Conservation (phyloP, 495 filamentous ascomycete genomes). For the Jackrogersella minutella region DNA sequence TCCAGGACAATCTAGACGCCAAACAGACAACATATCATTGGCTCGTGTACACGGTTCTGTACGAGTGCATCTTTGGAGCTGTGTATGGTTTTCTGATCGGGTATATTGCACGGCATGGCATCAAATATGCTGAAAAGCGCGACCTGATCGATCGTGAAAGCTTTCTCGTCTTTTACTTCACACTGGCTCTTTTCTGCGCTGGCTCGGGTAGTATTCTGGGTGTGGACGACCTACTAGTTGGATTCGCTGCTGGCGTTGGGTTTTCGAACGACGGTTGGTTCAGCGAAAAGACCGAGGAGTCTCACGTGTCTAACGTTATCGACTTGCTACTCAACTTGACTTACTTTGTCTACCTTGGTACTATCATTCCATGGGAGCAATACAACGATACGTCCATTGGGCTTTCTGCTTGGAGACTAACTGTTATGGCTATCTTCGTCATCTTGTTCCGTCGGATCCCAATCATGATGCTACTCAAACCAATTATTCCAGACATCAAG, state of each 20-base stretch:
- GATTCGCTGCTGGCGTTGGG: constrained; percentile 92
- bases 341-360: constrained; percentile 97
- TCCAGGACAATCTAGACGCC: constrained; percentile 75
- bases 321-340: constrained; percentile 96
- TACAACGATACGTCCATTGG: constrained; percentile 78
- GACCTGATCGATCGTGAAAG: constrained; percentile 94
- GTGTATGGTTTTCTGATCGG: constrained; percentile 89
- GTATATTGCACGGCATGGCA: constrained; percentile 87
- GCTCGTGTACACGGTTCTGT: constrained; percentile 90
- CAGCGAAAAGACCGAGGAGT: constrained; percentile 96
- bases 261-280: constrained; percentile 99
- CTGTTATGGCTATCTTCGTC: constrained; percentile 89
- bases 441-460: constrained; percentile 97
- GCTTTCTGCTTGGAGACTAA: constrained; percentile 83
- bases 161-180: constrained; percentile 98
- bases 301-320: constrained; percentile 99
- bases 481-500: constrained; percentile 94
- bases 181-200: constrained; percentile 94
- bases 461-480: constrained; percentile 91
- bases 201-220: constrained; percentile 92
- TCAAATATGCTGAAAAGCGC: constrained; percentile 85
- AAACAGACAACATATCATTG: constrained; percentile 80
- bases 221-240: constrained; percentile 95
- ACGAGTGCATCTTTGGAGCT: constrained; percentile 95
- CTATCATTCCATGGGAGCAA: constrained; percentile 93